These are phyloP conservation scores for Kewa caespitosa DNA, from an alignment of 179 eudicot genomes.

Conservation along the genomic window DNA sequence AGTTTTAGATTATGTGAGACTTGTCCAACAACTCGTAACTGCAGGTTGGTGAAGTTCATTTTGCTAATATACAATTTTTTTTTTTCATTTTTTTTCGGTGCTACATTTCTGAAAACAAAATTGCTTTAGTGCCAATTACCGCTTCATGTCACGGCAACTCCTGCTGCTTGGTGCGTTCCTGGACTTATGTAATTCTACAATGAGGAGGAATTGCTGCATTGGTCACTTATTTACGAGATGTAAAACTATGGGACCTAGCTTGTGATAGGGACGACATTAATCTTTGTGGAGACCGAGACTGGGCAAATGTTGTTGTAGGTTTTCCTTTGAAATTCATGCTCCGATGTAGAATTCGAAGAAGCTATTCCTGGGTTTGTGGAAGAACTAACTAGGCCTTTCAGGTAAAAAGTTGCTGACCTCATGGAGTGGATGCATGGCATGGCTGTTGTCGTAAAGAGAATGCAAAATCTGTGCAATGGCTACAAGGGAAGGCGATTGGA, in stretches of 20 bases:
- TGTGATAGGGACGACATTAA: conserved; percentile 89
- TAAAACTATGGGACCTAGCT: conserved; percentile 61
- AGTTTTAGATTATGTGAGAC: conserved; percentile 69
- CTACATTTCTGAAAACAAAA: conserved; percentile 14
- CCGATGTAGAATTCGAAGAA: conserved; percentile 92
- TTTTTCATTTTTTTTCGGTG: too few species aligned
- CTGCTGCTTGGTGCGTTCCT: conserved; percentile 85
- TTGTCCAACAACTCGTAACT: conserved; percentile 73
- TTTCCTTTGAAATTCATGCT: conserved; percentile 71
- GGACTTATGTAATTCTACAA: conserved; percentile 85
- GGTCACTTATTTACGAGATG: conserved; percentile 60
- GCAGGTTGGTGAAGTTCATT: conserved; percentile 57
- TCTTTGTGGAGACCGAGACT: conserved; percentile 85
- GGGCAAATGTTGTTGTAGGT: conserved; percentile 81
- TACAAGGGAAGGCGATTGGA: conserved; percentile 78
- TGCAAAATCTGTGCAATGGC: conserved; percentile 51
- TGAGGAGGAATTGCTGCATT: conserved; percentile 65
- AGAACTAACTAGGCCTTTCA: conserved; percentile 86
- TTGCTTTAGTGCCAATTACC: conserved; percentile 65
- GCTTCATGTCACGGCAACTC: conserved; percentile 84
- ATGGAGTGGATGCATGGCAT: conserved; percentile 95
- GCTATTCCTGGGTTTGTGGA: conserved; percentile 61
- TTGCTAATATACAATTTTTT: conserved; percentile 13
- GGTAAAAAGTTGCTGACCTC: conserved; percentile 91
- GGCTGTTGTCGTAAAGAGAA: conserved; percentile 76